phyloP scores from a whole-genome alignment of 208 protist genomes.

The Leishmania tropica region DNA sequence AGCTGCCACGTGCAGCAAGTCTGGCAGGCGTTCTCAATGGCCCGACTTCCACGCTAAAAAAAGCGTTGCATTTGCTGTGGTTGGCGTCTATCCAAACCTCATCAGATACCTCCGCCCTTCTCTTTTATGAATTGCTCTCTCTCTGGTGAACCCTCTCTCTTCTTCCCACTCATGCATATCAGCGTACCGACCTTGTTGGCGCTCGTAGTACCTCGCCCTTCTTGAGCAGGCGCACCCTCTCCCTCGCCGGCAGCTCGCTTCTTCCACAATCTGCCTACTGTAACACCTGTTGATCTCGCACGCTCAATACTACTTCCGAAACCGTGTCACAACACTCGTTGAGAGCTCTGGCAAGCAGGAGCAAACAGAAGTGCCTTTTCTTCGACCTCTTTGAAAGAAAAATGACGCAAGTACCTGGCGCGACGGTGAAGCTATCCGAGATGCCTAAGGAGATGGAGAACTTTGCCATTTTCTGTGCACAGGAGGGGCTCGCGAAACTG shows the following conservation, averaged over 20 bases:
- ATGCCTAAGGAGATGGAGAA: conserved; percentile 97
- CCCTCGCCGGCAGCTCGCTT: neutral
- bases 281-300: neutral
- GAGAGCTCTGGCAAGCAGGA: neutral
- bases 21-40: neutral
- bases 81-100: neutral
- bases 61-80: neutral
- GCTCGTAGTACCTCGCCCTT: neutral
- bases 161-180: neutral
- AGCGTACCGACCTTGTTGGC: neutral
- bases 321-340: neutral
- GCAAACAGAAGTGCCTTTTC: conserved; percentile 5
- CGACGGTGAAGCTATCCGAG: conserved; percentile 93
- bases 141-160: neutral
- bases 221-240: neutral
- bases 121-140: neutral
- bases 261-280: neutral
- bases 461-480: conserved; percentile 98
- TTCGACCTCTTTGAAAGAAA: conserved; percentile 4
- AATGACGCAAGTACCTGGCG: conserved; percentile 81
- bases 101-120: too few relatives aligned
- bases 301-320: neutral
- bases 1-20: neutral
- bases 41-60: neutral
- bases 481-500: conserved; percentile 97